Conservation (phyloP, 768 basidiomycete genomes). For the Naematelia encephala region DNA sequence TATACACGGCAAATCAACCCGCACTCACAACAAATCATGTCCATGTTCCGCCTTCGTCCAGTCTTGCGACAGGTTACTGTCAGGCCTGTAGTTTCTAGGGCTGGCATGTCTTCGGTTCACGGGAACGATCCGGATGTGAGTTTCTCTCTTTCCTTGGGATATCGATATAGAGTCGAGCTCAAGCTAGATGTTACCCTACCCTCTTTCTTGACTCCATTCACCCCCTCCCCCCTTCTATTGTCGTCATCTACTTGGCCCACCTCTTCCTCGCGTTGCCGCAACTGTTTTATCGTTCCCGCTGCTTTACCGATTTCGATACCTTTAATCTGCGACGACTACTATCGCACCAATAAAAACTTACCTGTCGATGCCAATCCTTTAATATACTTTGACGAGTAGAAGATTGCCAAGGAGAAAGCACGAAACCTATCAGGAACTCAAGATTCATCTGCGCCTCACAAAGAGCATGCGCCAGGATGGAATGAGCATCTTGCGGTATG, state of each 20-base stretch:
- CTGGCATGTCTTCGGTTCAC: constrained; percentile 10
- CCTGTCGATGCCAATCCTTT: neutral
- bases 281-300: neutral
- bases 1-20: neutral
- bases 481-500: constrained; percentile 49
- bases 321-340: neutral
- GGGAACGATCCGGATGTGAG: constrained; percentile 22
- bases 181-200: no score
- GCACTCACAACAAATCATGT: constrained; percentile 8
- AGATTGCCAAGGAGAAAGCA: constrained; percentile 34
- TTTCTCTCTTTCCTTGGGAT: no score
- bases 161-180: no score
- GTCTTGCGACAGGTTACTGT: constrained; percentile 11
- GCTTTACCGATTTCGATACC: neutral
- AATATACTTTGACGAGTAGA: neutral
- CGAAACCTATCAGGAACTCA: constrained; percentile 32
- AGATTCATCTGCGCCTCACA: constrained; percentile 33
- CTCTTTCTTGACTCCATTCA: neutral
- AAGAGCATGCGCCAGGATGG: constrained; percentile 48
- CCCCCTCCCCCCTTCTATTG: neutral
- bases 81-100: neutral
- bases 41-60: constrained; percentile 22
- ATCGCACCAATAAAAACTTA: neutral
- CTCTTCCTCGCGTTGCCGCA: neutral
- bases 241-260: neutral